These are phyloP conservation scores for Dioscorea zingiberensis DNA, from an alignment of 106 monocot genomes.

Conservation along the genomic window DNA sequence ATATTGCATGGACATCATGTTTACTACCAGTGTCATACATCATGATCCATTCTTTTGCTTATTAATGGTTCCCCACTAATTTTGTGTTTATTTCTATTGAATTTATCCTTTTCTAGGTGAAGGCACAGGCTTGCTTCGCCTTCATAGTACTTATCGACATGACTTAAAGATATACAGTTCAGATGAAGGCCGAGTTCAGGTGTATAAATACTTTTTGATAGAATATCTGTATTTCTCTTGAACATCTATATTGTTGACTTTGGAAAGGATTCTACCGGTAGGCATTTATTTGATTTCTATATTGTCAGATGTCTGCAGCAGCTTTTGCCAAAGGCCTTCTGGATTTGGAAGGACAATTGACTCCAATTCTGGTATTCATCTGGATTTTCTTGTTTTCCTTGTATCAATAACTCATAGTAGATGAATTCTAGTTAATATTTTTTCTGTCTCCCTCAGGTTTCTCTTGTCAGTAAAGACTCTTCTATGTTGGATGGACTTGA, in stretches of 20 bases:
- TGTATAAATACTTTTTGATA: conserved; percentile 5
- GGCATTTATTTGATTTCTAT: not conserved
- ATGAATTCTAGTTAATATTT: too few species aligned
- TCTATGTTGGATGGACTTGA: conserved; percentile 99
- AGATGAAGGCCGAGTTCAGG: conserved; percentile 99
- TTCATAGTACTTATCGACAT: conserved; percentile 97
- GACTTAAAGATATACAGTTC: conserved; percentile 99
- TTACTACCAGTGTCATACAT: too few species aligned
- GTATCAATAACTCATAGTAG: not conserved
- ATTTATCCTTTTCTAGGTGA: conserved; percentile 50
- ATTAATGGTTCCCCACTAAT: too few species aligned
- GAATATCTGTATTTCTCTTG: too few species aligned
- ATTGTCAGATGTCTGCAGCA: conserved; percentile 92
- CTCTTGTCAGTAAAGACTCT: conserved; percentile 98
- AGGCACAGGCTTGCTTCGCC: conserved; percentile 96
- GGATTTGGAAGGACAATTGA: conserved; percentile 92
- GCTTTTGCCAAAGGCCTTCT: conserved; percentile 99
- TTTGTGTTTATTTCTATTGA: too few species aligned
- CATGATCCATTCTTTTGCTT: too few species aligned
- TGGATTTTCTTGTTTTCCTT: conserved; percentile 6
- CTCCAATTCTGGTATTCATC: conserved; percentile 76
- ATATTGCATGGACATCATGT: too few species aligned
- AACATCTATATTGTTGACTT: not conserved
- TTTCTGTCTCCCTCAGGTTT: conserved; percentile 51
- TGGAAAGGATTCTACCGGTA: too few species aligned